Base-by-base conservation (phyloP, 352 stramenopile species). In the Phytophthora pluvialis region DNA sequence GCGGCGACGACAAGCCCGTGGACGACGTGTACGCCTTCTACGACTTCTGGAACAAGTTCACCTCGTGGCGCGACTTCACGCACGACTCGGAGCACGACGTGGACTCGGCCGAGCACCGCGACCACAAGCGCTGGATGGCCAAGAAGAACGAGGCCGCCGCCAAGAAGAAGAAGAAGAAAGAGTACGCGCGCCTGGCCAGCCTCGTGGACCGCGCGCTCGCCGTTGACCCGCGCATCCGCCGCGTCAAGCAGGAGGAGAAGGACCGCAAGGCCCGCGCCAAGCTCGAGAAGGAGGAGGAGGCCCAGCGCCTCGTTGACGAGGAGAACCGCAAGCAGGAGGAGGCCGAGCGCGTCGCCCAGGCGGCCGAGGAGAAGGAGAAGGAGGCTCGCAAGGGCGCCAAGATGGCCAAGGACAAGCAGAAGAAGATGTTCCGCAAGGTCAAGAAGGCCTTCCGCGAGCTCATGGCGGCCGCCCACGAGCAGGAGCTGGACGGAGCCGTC, bases 91-190 rank as follows among this genome's bases (percentile, higher is more conserved):
- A 94, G 72, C 86, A 94, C 75, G 86, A 94, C 61, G 86, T 94
- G 11, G 86, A 94, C 48, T 90, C 77, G 51, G 86, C 83, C 21
- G 86, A 94, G 61, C 82, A 91, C 75, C 86, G 86, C 47, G 84
- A 94, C 72, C 84, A 94, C 69, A 94, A 94, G 80, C 83, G 86
- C 25, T 93, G 81, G 82, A 91, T 94, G 84, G 85, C 85, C 49
- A 94, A 94, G 79, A 94, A 94, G 79, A 94, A 94, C 73, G 86
- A 94, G 60, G 73, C 64, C 5, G 83, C 79, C 0, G 84, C 83
- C 50, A 94, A 94, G 83, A 94, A 94, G 81, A 90, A 89, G 77
- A 94, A 94, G 84, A 94, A 94, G 69, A 83, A 89, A 69, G 86
- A 94, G 72, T 94, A 94, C 75, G 77, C 76, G 13, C 86, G 86